Conservation (phyloP, 345 rosid genomes). For the Gossypium rotundifolium region DNA sequence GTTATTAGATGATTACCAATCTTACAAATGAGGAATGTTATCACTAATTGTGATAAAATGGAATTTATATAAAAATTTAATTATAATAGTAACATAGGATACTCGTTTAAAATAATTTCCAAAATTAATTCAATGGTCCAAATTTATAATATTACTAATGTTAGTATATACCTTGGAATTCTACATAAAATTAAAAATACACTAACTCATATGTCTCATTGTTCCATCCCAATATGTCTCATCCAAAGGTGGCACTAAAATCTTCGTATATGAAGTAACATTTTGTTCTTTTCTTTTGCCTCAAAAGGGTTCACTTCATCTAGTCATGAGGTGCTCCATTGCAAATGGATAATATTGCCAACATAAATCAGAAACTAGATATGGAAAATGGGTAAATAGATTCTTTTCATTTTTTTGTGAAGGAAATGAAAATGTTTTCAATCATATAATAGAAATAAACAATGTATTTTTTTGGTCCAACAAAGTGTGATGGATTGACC, state of each 20-base stretch:
- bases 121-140: neutral
- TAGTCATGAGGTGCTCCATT: slow-evolving; percentile 2
- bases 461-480: neutral
- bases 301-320: slow-evolving; percentile 4
- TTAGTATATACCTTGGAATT: neutral
- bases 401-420: neutral
- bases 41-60: too few species aligned
- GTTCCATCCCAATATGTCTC: slow-evolving; percentile 5
- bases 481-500: slow-evolving; percentile 1
- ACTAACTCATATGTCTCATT: slow-evolving; percentile 4
- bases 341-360: neutral
- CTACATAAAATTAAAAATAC: neutral
- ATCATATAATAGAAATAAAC: neutral
- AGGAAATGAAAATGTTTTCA: neutral
- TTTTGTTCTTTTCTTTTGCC: neutral
- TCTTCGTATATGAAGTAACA: neutral
- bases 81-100: neutral
- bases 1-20: too few species aligned
- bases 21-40: too few species aligned
- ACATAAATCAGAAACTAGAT: neutral
- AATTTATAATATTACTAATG: neutral
- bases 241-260: slow-evolving; percentile 2
- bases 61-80: too few species aligned
- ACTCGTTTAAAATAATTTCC: neutral
- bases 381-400: slow-evolving; percentile 9